Evolutionary conservation across 148 eudicot species (phyloP).

Genomic region (Fallopia convolvulus): DNA sequence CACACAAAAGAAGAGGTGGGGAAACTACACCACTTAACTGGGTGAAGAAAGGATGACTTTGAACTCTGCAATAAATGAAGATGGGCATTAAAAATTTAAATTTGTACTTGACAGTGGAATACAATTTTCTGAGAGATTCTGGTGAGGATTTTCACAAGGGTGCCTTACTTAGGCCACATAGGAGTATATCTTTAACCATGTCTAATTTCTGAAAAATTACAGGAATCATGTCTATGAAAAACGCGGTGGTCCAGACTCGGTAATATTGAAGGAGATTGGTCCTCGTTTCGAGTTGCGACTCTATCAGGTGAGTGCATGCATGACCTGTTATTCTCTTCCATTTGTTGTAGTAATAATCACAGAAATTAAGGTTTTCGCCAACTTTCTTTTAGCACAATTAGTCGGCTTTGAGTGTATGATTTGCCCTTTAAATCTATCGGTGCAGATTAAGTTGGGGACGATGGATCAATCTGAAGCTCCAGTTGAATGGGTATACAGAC

Average conservation of each 20-base stretch:
- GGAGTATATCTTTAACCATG: no score
- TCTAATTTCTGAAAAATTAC: constrained; percentile 13
- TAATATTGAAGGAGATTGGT: constrained; percentile 88
- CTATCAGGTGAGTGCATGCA: constrained; percentile 45
- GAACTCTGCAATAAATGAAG: background rate
- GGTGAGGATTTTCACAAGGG: no score
- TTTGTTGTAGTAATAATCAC: background rate
- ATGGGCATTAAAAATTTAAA: no score
- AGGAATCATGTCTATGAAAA: constrained; percentile 91
- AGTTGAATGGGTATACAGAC: constrained; percentile 67
- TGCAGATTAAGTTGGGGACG: constrained; percentile 84
- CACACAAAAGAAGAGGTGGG: background rate
- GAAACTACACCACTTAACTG: background rate
- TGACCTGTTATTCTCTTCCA: background rate
- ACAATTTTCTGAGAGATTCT: no score
- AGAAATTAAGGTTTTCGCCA: background rate
- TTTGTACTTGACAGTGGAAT: no score
- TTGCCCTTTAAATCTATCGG: no score
- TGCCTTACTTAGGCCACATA: no score
- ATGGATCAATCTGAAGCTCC: constrained; percentile 86
- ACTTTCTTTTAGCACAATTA: no score
- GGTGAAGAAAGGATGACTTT: no score
- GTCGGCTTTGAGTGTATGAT: no score
- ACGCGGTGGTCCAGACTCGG: constrained; percentile 80
- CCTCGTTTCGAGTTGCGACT: constrained; percentile 86